These are phyloP conservation scores for Sporothrix luriei DNA, from an alignment of 2,329 filamentous ascomycete species.

Conservation along the genomic window DNA sequence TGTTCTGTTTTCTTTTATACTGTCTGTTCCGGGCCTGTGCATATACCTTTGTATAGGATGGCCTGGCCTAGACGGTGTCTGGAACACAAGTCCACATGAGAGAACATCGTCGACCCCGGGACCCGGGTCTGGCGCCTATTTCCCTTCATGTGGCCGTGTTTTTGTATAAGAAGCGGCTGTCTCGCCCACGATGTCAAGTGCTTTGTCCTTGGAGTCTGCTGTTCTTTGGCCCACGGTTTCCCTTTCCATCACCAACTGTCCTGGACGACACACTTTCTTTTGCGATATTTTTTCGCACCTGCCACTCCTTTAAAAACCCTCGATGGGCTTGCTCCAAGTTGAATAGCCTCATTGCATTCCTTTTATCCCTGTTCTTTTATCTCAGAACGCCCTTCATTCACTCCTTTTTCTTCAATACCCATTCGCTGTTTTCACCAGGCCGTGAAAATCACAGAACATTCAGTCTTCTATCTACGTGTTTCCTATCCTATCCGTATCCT, in stretches of 20 bases:
- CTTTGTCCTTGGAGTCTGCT: slow-evolving; percentile 1
- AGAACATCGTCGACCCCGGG: slow-evolving; percentile 21
- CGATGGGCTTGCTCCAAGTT: slow-evolving; percentile 8
- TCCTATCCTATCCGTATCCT: not conserved
- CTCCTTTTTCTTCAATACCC: not conserved
- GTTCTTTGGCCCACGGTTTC: not conserved
- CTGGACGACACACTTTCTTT: slow-evolving; percentile 24
- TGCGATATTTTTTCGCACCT: not conserved
- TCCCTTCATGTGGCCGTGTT: not conserved
- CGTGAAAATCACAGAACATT: not conserved
- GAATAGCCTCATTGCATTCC: slow-evolving; percentile 21
- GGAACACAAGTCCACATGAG: slow-evolving; percentile 4
- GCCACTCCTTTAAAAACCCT: slow-evolving; percentile 3
- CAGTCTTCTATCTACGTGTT: not conserved
- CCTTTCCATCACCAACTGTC: slow-evolving; percentile 2
- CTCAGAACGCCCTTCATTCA: not conserved
- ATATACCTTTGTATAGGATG: not conserved
- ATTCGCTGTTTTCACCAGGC: slow-evolving; percentile 1
- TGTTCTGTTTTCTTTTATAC: slow-evolving; percentile 12
- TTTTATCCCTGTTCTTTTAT: slow-evolving; percentile 7
- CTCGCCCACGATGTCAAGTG: slow-evolving; percentile 22
- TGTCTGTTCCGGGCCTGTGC: not conserved
- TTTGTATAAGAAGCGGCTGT: slow-evolving; percentile 24
- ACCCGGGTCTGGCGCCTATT: slow-evolving; percentile 22
- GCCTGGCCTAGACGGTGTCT: not conserved